A percentile compares a stretch with the other conserved stretches of the same genome.
These are phyloP conservation scores for Corniculantispora saksenae DNA, from an alignment of 2,329 filamentous ascomycete genomes.

Conservation along the genomic window DNA sequence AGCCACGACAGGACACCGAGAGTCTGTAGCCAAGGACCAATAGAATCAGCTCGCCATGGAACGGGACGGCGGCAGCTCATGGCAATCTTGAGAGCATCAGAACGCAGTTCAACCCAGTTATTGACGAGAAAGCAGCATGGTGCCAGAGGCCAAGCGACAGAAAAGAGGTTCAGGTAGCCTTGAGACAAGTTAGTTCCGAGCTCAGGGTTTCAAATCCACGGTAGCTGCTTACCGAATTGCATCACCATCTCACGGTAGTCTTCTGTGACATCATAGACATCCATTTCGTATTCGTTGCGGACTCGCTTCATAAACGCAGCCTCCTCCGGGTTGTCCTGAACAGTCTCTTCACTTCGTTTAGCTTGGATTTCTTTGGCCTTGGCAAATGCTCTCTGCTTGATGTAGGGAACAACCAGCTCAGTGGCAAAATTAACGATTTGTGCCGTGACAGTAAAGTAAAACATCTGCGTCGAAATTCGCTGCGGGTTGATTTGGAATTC, in stretches of 20 bases:
- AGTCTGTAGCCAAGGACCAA: slow-evolving; percentile 87
- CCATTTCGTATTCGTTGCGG: slow-evolving; percentile 78
- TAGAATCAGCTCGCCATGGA: slow-evolving; percentile 87
- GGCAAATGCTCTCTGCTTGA: slow-evolving; percentile 75
- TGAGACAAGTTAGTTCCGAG: slow-evolving; percentile 29
- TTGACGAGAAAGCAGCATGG: slow-evolving; percentile 87
- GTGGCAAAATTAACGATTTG: slow-evolving; percentile 85
- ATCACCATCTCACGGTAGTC: slow-evolving; percentile 95
- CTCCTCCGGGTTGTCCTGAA: slow-evolving; percentile 74
- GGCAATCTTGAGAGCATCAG: slow-evolving; percentile 92
- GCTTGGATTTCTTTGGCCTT: slow-evolving; percentile 77
- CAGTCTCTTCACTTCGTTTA: slow-evolving; percentile 47
- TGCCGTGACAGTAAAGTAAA: slow-evolving; percentile 93
- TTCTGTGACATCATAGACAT: slow-evolving; percentile 82
- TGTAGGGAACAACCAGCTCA: slow-evolving; percentile 81
- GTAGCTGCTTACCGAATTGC: slow-evolving; percentile 59
- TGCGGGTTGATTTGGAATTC: slow-evolving; percentile 81
- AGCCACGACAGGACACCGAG: slow-evolving; percentile 92
- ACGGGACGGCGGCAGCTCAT: slow-evolving; percentile 85
- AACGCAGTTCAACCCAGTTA: slow-evolving; percentile 93
- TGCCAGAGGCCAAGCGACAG: slow-evolving; percentile 92
- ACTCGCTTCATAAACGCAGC: slow-evolving; percentile 77
- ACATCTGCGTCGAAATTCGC: slow-evolving; percentile 85
- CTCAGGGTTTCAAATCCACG: background rate
- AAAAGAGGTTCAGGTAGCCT: slow-evolving; percentile 89